Percentiles rank a stretch among this genome's conserved stretches.
Conservation (phyloP, 1,139 yeast genomes). For the Suhomyces wounanorum region DNA sequence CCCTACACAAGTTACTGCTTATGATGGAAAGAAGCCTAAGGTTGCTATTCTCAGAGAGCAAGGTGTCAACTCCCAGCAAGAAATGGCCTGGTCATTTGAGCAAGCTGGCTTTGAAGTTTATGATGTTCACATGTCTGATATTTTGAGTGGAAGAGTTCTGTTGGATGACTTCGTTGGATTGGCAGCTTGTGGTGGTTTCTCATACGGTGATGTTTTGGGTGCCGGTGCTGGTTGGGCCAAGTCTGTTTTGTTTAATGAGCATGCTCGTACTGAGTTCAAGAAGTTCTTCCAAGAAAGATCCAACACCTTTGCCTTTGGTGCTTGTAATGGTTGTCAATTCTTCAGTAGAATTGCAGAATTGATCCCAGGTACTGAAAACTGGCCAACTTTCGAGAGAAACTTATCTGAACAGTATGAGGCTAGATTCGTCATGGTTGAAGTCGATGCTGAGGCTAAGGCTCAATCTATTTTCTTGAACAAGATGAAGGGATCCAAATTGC, state of each 20-base stretch:
- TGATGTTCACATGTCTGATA: conserved; percentile 97
- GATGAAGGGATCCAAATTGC: conserved; percentile 90
- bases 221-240: conserved; percentile 99
- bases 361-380: conserved; percentile 92
- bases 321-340: conserved; percentile 99
- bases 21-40: conserved; percentile 65
- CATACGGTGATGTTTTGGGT: conserved; percentile 98
- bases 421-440: conserved; percentile 88
- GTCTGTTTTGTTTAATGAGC: conserved; percentile 85
- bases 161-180: conserved; percentile 84
- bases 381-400: conserved; percentile 97
- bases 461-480: conserved; percentile 79
- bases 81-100: conserved; percentile 97
- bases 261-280: conserved; percentile 73
- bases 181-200: conserved; percentile 99
- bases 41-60: conserved; percentile 98
- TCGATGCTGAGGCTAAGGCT: conserved; percentile 47
- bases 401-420: conserved; percentile 95
- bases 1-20: conserved; percentile 16
- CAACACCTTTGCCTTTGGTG: conserved; percentile 98
- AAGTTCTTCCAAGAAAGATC: conserved; percentile 81
- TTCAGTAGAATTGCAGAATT: conserved; percentile 82
- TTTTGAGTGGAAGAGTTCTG: conserved; percentile 70
- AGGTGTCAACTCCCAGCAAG: conserved; percentile 98
- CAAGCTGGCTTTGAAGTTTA: conserved; percentile 92